These are phyloP conservation scores for Arabidopsis suecica DNA, from an alignment of 345 rosid species.

Conservation along the genomic window DNA sequence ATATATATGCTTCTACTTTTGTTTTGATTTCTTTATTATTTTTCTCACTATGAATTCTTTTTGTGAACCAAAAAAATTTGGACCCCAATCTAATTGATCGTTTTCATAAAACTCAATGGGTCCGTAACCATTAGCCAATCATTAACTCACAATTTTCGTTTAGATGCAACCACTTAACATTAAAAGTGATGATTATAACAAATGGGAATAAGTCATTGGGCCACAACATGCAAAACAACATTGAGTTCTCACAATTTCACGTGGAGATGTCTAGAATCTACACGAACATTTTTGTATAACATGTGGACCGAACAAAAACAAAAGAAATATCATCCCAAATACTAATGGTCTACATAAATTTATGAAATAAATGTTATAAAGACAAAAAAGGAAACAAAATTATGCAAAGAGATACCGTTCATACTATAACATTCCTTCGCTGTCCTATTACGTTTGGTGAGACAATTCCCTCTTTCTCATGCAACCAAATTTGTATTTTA, in stretches of 20 bases:
- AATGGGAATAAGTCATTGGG: slow-evolving; percentile 29
- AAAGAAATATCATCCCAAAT: slow-evolving; percentile 24
- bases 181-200: slow-evolving; percentile 31
- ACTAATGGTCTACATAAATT: slow-evolving; percentile 28
- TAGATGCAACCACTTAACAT: slow-evolving; percentile 16
- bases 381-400: slow-evolving; percentile 31
- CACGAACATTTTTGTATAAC: slow-evolving; percentile 22
- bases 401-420: slow-evolving; percentile 45
- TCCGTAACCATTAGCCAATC: slow-evolving; percentile 38
- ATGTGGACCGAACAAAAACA: slow-evolving; percentile 36
- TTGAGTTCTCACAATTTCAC: slow-evolving; percentile 34
- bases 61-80: slow-evolving; percentile 29
- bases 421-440: slow-evolving; percentile 44
- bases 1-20: too few species aligned
- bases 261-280: slow-evolving; percentile 44
- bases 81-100: slow-evolving; percentile 31
- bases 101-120: slow-evolving; percentile 35
- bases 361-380: slow-evolving; percentile 28
- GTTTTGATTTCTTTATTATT: too few species aligned
- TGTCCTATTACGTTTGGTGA: slow-evolving; percentile 42
- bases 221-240: slow-evolving; percentile 24
- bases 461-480: slow-evolving; percentile 48
- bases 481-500: slow-evolving; percentile 34
- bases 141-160: slow-evolving; percentile 32
- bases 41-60: neutral